Evolutionary conservation across 2,329 filamentous ascomycete species (phyloP), one percentile per base, ranked within the genome.

Genomic region (Fusarium sp.): DNA sequence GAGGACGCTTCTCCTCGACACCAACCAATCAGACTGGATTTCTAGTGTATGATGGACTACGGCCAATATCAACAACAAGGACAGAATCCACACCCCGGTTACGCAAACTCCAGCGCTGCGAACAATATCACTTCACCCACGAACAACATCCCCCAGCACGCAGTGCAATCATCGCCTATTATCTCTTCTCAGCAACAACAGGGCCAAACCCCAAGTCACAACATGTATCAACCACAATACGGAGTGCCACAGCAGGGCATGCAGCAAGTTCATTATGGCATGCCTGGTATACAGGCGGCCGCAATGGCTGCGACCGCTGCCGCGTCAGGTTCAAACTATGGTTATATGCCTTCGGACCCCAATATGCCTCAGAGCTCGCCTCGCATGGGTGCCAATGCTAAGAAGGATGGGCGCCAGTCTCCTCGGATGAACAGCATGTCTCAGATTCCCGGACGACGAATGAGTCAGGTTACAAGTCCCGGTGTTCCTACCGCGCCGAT

Each of bases 271-370:
- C 70, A 74, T 19, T 96, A 96, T 79, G 89, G 85, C 55, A 92
- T 94, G 78, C 89, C 90, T 31, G 86, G 90, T 19, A 92, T 93
- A 42, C 92, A 96, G 76, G 93, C 93, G 12, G 93, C 94, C 45
- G 93, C 93, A 56, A 95, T 97, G 91, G 93, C 91, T 40, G 87
- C 91, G 22, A 97, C 93, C 1, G 94, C 94, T 15, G 93, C 94
- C 2, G 94, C 94, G 10, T 93, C 93, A 6, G 93, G 94, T 36
- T 90, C 92, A 59, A 86, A 81, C 62, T 91, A 90, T 68, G 89
- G 90, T 61, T 88, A 90, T 66, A 87, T 93, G 78, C 80, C 88
- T 46, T 87, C 90, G 52, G 91, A 93, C 71, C 83, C 86, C 19
- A 88, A 83, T 79, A 83, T 83, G 78, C 83, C 76, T 76, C 90